These are phyloP conservation scores for Catunica adiposa DNA, from an alignment of 2,329 filamentous ascomycete species.

Conservation along the genomic window DNA sequence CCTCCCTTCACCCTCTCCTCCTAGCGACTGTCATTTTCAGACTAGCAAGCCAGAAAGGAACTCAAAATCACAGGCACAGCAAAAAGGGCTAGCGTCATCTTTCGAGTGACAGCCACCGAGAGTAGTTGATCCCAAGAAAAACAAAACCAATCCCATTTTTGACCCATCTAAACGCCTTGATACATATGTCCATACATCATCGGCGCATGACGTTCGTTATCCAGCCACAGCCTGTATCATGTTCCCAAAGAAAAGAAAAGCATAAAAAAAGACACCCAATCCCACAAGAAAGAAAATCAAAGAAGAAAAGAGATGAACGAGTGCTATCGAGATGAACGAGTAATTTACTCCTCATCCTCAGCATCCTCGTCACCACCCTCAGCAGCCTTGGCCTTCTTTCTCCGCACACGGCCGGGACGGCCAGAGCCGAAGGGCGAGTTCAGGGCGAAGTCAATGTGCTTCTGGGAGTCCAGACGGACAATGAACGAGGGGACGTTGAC, in stretches of 20 bases:
- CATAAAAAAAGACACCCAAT: slow-evolving; percentile 9
- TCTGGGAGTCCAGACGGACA: slow-evolving; percentile 99
- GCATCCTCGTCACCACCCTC: slow-evolving; percentile 67
- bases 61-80: background rate
- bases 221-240: slow-evolving; percentile 1
- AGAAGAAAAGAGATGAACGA: slow-evolving; percentile 10
- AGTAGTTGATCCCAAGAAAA: slow-evolving; percentile 13
- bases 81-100: background rate
- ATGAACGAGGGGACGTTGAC: slow-evolving; percentile 99
- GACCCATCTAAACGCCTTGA: slow-evolving; percentile 13
- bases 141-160: slow-evolving; percentile 12
- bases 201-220: slow-evolving; percentile 10
- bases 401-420: slow-evolving; percentile 90
- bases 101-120: slow-evolving; percentile 6
- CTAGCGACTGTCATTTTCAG: background rate
- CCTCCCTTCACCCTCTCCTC: background rate
- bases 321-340: slow-evolving; percentile 15
- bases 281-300: slow-evolving; percentile 3
- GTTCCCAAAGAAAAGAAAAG: slow-evolving; percentile 4
- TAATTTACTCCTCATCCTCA: slow-evolving; percentile 65
- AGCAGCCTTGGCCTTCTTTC: slow-evolving; percentile 98
- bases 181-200: slow-evolving; percentile 5
- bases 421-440: slow-evolving; percentile 96
- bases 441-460: slow-evolving; percentile 99
- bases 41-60: background rate